A percentile compares a stretch with the other conserved stretches of the same genome.
Evolutionary conservation across 305 asterid species (phyloP).

Genomic region (Fraxinus angustifolia): DNA sequence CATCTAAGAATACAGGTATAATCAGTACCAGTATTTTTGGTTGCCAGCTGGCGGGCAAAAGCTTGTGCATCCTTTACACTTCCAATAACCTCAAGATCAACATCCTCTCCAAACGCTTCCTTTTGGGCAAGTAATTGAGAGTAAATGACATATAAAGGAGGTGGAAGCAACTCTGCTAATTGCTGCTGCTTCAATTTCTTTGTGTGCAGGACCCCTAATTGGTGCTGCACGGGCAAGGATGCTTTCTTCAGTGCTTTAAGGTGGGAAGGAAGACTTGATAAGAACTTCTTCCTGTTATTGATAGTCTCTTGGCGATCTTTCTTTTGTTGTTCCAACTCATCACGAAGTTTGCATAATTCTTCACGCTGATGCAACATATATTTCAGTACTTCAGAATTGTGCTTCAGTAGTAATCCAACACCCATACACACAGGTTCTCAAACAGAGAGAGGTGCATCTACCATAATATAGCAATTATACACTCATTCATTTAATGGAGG

Average conservation of each 20-base stretch:
- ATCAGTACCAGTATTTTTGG: slow-evolving; percentile 63
- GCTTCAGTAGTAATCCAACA: slow-evolving; percentile 12
- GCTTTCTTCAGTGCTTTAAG: slow-evolving; percentile 96
- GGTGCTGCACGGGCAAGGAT: slow-evolving; percentile 87
- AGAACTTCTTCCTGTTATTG: slow-evolving; percentile 82
- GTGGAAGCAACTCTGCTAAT: slow-evolving; percentile 89
- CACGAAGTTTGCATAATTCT: slow-evolving; percentile 82
- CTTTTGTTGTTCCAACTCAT: slow-evolving; percentile 71
- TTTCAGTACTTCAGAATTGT: slow-evolving; percentile 12
- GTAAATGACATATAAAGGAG: slow-evolving; percentile 83
- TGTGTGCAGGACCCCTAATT: slow-evolving; percentile 75
- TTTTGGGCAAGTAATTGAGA: slow-evolving; percentile 90
- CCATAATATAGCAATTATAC: background rate
- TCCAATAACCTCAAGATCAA: slow-evolving; percentile 85
- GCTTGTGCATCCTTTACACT: slow-evolving; percentile 90
- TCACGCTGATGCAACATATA: slow-evolving; percentile 64
- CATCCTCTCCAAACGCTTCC: slow-evolving; percentile 88
- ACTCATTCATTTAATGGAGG: background rate
- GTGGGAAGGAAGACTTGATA: slow-evolving; percentile 92
- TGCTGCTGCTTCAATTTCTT: slow-evolving; percentile 90
- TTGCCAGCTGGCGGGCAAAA: slow-evolving; percentile 79
- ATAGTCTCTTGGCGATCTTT: slow-evolving; percentile 82
- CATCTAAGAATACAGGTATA: background rate
- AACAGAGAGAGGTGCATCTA: background rate
- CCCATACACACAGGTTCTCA: slow-evolving; percentile 3